Evolutionary conservation across 495 filamentous ascomycete genomes (phyloP).

Genomic region (Achaetomiella virescens): DNA sequence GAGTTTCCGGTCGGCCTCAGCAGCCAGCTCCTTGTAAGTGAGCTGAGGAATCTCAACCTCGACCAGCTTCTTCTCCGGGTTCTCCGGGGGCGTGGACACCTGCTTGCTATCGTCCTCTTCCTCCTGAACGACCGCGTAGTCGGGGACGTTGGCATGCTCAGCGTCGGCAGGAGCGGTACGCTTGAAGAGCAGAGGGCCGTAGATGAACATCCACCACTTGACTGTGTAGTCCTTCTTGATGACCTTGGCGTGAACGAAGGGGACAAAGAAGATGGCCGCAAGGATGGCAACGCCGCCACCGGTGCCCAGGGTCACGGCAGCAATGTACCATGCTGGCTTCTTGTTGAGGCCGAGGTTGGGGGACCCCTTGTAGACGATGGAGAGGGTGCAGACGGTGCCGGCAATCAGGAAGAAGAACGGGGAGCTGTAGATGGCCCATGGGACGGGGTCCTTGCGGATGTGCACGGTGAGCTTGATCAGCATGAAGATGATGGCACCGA

Average conservation of each 20-base stretch:
- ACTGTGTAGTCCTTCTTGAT: slow-evolving; percentile 52
- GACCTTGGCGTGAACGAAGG: slow-evolving; percentile 55
- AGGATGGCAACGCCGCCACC: slow-evolving; percentile 50
- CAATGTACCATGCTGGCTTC: slow-evolving; percentile 42
- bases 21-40: slow-evolving; percentile 52
- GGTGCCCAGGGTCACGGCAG: slow-evolving; percentile 53
- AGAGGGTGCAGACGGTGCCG: slow-evolving; percentile 56
- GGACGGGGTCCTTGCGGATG: slow-evolving; percentile 51
- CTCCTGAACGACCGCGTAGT: slow-evolving; percentile 55
- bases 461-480: slow-evolving; percentile 61
- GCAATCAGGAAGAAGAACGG: slow-evolving; percentile 59
- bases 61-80: slow-evolving; percentile 41
- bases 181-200: slow-evolving; percentile 53
- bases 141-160: slow-evolving; percentile 27
- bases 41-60: slow-evolving; percentile 37
- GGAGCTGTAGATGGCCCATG: slow-evolving; percentile 50
- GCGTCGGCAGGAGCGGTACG: slow-evolving; percentile 39
- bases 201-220: slow-evolving; percentile 50
- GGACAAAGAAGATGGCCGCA: slow-evolving; percentile 55
- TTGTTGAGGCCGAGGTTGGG: slow-evolving; percentile 39
- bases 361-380: slow-evolving; percentile 54
- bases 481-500: slow-evolving; percentile 56
- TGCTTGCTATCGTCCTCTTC: slow-evolving; percentile 34
- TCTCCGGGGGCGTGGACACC: slow-evolving; percentile 9
- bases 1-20: slow-evolving; percentile 43